A percentile compares a stretch with the other conserved stretches of the same genome.
Conservation (phyloP, 768 basidiomycete species). For the Boletales sp. region DNA sequence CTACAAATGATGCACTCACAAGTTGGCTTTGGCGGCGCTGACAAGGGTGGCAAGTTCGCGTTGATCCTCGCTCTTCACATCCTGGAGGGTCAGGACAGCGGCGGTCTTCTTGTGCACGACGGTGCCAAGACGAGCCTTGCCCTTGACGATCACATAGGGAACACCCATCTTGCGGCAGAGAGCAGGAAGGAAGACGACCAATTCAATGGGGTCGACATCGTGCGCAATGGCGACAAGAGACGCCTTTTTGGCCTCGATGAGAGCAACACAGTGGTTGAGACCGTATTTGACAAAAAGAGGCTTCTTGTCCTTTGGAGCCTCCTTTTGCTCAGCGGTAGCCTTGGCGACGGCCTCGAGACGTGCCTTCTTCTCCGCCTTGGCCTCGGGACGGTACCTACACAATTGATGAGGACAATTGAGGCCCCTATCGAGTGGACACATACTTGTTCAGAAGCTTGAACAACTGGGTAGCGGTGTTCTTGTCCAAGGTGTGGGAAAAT, state of each 20-base stretch:
- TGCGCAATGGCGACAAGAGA: constrained; percentile 93
- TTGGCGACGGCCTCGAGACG: constrained; percentile 79
- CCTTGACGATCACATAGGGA: constrained; percentile 97
- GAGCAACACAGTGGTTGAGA: constrained; percentile 93
- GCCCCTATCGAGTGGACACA: not conserved
- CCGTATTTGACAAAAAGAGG: constrained; percentile 95
- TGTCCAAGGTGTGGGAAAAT: constrained; percentile 97
- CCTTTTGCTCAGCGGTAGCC: constrained; percentile 77
- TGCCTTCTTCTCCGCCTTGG: constrained; percentile 95
- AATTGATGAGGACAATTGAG: not conserved
- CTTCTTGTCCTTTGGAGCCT: constrained; percentile 82
- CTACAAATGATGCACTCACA: constrained; percentile 49
- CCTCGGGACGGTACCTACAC: constrained; percentile 75
- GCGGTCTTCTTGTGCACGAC: constrained; percentile 99
- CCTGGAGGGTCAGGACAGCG: constrained; percentile 85
- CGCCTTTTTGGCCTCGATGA: constrained; percentile 97
- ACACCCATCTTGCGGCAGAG: constrained; percentile 99
- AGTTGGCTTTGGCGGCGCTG: constrained; percentile 95
- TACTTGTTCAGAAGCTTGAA: constrained; percentile 98
- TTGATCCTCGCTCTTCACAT: constrained; percentile 92
- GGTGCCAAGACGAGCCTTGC: constrained; percentile 96
- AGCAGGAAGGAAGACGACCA: constrained; percentile 97
- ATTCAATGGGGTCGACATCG: constrained; percentile 98
- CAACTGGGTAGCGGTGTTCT: constrained; percentile 97
- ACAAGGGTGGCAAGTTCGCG: constrained; percentile 91